These are phyloP conservation scores for Ramaria sp. DNA, from an alignment of 768 basidiomycete genomes.

Conservation along the genomic window DNA sequence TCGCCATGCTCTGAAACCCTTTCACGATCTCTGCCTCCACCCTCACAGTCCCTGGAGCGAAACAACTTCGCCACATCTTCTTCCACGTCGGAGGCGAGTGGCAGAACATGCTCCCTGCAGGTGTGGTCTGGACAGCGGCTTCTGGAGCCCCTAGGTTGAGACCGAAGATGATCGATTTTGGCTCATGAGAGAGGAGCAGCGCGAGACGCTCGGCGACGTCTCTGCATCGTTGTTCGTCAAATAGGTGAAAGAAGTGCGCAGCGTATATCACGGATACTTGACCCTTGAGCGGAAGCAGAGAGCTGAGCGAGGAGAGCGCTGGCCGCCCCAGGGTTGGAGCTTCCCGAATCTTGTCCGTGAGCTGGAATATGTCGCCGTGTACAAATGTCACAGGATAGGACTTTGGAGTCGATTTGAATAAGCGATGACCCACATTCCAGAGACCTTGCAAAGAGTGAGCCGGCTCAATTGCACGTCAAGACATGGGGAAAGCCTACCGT, in stretches of 20 bases:
- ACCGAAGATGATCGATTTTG: slow-evolving; percentile 15
- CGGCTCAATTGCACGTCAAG: neutral
- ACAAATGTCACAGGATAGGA: slow-evolving; percentile 9
- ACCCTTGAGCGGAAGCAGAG: slow-evolving; percentile 9
- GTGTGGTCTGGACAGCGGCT: neutral
- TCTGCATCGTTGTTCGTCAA: slow-evolving; percentile 10
- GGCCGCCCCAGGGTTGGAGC: neutral
- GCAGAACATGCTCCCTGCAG: neutral
- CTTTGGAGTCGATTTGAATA: slow-evolving; percentile 10
- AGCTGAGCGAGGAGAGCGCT: slow-evolving; percentile 1
- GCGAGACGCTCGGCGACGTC: slow-evolving; percentile 10
- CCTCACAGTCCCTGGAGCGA: neutral
- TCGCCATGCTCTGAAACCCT: neutral
- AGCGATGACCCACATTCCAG: slow-evolving; percentile 13
- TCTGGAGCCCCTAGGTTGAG: slow-evolving; percentile 7
- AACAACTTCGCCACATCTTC: slow-evolving; percentile 20
- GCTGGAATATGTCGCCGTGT: slow-evolving; percentile 10
- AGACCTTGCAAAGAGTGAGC: slow-evolving; percentile 1
- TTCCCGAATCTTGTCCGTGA: neutral
- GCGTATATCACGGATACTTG: slow-evolving; percentile 12
- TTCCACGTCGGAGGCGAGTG: slow-evolving; percentile 28
- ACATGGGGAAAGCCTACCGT: neutral
- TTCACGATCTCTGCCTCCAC: neutral
- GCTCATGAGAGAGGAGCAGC: slow-evolving; percentile 9
- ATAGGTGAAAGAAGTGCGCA: slow-evolving; percentile 16